phyloP scores from a whole-genome alignment of 73 alveolate genomes.

The Paramecium bursaria region DNA sequence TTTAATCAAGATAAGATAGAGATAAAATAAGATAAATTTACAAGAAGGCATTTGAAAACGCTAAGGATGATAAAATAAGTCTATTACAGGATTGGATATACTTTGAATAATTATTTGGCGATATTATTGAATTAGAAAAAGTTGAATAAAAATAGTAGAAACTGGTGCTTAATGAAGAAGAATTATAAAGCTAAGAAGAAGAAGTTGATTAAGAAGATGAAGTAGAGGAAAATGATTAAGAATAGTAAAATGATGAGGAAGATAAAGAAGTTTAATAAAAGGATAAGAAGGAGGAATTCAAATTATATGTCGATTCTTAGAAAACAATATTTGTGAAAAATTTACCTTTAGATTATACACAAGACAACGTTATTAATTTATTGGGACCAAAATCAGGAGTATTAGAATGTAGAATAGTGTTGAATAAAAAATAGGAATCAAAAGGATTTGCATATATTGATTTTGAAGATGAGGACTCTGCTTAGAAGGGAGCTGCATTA shows the following conservation, averaged over 20 bases:
- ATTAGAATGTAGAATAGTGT: conserved; percentile 64
- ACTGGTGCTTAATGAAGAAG: background rate
- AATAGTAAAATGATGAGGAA: background rate
- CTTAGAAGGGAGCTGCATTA: conserved; percentile 42
- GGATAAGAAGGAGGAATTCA: conserved; percentile 14
- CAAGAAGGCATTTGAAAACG: conserved; percentile 55
- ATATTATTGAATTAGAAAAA: conserved; percentile 53
- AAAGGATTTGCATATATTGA: conserved; percentile 69
- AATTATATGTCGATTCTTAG: conserved; percentile 10
- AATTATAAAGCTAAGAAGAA: conserved; percentile 23
- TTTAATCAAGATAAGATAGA: no score
- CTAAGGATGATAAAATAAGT: conserved; percentile 37
- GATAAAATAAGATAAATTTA: conserved; percentile 60
- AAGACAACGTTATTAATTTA: background rate
- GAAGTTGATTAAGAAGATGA: background rate
- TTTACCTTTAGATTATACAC: conserved; percentile 36
- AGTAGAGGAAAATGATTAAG: background rate
- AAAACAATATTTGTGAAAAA: conserved; percentile 54
- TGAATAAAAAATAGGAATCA: conserved; percentile 41
- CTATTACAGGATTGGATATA: conserved; percentile 26
- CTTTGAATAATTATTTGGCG: conserved; percentile 57
- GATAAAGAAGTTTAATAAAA: conserved; percentile 6
- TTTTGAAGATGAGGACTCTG: conserved; percentile 57
- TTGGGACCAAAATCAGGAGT: conserved; percentile 8
- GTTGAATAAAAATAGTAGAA: conserved; percentile 15